Conservation (phyloP, 106 monocot genomes). For the Vanilla planifolia region DNA sequence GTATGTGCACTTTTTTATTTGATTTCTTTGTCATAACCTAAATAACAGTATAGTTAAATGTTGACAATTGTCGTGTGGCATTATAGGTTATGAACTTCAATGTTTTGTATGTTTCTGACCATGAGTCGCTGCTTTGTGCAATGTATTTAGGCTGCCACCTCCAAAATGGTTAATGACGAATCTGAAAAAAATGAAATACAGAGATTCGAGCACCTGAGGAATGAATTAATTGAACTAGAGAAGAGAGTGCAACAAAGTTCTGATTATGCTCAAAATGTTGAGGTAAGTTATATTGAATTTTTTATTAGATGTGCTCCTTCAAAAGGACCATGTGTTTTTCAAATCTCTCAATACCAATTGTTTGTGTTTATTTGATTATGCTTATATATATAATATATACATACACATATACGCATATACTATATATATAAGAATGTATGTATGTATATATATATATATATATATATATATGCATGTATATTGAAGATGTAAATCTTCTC, state of each 20-base stretch:
- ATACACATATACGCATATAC: too few relatives aligned
- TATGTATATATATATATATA: too few relatives aligned
- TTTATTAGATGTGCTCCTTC: too few relatives aligned
- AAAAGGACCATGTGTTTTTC: too few relatives aligned
- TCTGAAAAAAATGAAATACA: conserved; percentile 51
- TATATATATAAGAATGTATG: too few relatives aligned
- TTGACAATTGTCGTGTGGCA: background rate
- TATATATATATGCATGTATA: too few relatives aligned
- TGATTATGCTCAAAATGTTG: conserved; percentile 30
- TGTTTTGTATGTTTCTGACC: background rate
- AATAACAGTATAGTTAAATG: background rate
- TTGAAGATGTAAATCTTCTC: too few relatives aligned
- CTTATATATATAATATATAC: too few relatives aligned
- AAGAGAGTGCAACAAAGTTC: conserved; percentile 82
- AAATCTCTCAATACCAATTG: too few relatives aligned
- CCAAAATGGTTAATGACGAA: conserved; percentile 21
- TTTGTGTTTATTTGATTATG: too few relatives aligned
- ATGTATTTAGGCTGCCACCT: conserved; percentile 14
- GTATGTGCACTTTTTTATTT: background rate
- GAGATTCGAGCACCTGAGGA: conserved; percentile 76
- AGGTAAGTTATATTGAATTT: conserved; percentile 29
- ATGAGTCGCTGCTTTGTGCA: background rate
- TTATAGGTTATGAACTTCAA: background rate
- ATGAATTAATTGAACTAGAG: conserved; percentile 88
- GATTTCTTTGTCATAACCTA: background rate